Conservation (phyloP, 805 yeast genomes). For the Saccharomycopsis fibuligera region DNA sequence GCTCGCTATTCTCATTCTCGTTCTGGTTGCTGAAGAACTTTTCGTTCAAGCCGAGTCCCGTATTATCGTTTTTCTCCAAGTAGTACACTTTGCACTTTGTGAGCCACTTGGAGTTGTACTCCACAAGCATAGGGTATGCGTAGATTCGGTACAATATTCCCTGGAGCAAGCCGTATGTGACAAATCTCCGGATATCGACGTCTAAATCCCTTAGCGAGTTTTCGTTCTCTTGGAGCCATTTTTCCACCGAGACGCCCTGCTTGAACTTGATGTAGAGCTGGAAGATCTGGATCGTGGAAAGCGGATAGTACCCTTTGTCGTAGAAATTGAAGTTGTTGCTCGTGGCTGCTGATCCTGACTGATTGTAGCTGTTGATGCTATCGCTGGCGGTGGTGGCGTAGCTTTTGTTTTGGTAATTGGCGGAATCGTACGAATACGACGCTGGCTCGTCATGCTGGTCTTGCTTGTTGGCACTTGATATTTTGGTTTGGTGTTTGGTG, state of each 20-base stretch:
- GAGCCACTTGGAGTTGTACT: constrained; percentile 26
- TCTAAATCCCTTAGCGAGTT: constrained; percentile 39
- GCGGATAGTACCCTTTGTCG: constrained; percentile 10
- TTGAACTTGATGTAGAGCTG: constrained; percentile 40
- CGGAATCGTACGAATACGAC: constrained; percentile 1
- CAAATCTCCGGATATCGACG: constrained; percentile 77
- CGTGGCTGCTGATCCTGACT: constrained; percentile 17
- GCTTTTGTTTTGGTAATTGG: constrained; percentile 1
- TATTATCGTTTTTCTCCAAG: constrained; percentile 7
- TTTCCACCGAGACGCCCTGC: constrained; percentile 69
- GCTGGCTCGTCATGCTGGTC: too few relatives aligned
- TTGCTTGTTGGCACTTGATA: neutral
- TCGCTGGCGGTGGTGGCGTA: neutral
- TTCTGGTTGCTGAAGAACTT: neutral
- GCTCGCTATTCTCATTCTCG: neutral
- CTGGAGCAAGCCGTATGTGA: constrained; percentile 79
- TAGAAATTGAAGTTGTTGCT: constrained; percentile 4
- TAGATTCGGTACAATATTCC: constrained; percentile 78
- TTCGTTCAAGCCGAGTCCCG: neutral
- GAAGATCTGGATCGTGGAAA: constrained; percentile 11
- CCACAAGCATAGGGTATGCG: constrained; percentile 59
- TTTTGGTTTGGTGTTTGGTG: neutral
- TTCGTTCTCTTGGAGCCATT: constrained; percentile 73
- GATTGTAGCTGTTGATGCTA: constrained; percentile 6
- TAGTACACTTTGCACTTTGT: constrained; percentile 16